These are phyloP conservation scores for Antitrichia curtipendula DNA, from an alignment of 225 moss, liverwort and hornwort species.

Conservation along the genomic window DNA sequence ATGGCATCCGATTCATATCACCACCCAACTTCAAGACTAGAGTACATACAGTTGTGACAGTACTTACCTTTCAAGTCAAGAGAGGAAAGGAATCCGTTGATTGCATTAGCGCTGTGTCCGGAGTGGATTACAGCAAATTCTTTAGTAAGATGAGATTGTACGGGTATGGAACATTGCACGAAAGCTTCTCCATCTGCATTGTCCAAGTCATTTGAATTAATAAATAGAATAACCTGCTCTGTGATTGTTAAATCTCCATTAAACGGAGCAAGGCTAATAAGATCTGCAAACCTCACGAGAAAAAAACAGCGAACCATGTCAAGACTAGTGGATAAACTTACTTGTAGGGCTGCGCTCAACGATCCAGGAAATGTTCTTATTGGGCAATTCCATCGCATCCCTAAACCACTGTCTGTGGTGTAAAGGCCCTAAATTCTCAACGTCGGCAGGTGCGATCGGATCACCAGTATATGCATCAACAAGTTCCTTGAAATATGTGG, in stretches of 20 bases:
- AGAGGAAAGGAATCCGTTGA: constrained; percentile 46
- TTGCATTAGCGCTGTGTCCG: constrained; percentile 43
- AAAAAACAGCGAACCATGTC: not conserved
- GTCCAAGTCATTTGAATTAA: not conserved
- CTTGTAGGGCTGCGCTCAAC: constrained; percentile 22
- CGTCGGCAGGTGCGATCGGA: constrained; percentile 16
- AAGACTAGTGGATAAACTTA: constrained; percentile 8
- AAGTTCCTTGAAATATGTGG: constrained; percentile 35
- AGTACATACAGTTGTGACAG: not conserved
- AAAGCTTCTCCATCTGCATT: constrained; percentile 54
- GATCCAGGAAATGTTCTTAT: constrained; percentile 39
- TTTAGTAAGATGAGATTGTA: constrained; percentile 12
- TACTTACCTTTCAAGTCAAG: constrained; percentile 55
- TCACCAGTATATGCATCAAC: constrained; percentile 53
- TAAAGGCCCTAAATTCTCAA: constrained; percentile 14
- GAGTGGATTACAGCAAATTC: constrained; percentile 60
- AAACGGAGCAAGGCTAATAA: not conserved
- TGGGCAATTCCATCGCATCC: constrained; percentile 36
- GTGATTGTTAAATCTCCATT: not conserved
- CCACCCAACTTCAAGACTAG: not conserved
- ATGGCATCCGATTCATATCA: not conserved
- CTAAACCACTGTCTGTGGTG: constrained; percentile 35
- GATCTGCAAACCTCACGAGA: not conserved
- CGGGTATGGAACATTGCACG: constrained; percentile 51
- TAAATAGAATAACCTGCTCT: not conserved